phyloP scores from a whole-genome alignment of 1,284 basidiomycete species.

The Ustilago tritici region DNA sequence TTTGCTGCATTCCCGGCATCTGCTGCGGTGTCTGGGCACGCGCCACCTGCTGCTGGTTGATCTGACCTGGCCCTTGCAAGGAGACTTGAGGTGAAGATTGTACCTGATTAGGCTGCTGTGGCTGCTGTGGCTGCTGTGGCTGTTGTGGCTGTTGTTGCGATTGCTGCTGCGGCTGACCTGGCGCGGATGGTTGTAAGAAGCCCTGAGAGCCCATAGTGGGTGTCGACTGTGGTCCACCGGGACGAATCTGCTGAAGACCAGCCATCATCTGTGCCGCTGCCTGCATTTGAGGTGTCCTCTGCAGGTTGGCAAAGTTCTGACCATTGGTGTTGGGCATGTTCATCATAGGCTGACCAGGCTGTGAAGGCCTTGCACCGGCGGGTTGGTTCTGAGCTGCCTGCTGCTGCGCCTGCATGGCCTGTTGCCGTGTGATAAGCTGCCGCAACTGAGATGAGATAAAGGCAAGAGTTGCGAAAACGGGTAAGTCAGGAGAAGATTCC shows the following conservation, averaged over 20 bases:
- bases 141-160: conserved; percentile 16
- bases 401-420: conserved; percentile 57
- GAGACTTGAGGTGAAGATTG: conserved; percentile 37
- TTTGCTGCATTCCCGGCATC: conserved; percentile 24
- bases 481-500: no score
- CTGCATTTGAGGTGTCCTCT: conserved; percentile 55
- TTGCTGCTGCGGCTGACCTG: conserved; percentile 27
- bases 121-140: conserved; percentile 26
- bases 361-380: conserved; percentile 34
- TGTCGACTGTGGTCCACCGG: conserved; percentile 34
- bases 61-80: conserved; percentile 23
- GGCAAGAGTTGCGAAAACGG: background rate
- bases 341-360: conserved; percentile 48
- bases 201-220: conserved; percentile 34
- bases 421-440: conserved; percentile 52
- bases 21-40: conserved; percentile 29
- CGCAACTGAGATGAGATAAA: conserved; percentile 23
- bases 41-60: conserved; percentile 36
- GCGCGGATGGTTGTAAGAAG: conserved; percentile 34
- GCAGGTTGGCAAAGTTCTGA: conserved; percentile 53
- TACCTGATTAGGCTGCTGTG: conserved; percentile 20
- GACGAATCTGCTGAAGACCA: conserved; percentile 46
- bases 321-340: conserved; percentile 28
- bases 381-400: conserved; percentile 50
- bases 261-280: conserved; percentile 58